Evolutionary conservation across 768 basidiomycete genomes (phyloP).

Genomic region (Tephrocybe rancida): DNA sequence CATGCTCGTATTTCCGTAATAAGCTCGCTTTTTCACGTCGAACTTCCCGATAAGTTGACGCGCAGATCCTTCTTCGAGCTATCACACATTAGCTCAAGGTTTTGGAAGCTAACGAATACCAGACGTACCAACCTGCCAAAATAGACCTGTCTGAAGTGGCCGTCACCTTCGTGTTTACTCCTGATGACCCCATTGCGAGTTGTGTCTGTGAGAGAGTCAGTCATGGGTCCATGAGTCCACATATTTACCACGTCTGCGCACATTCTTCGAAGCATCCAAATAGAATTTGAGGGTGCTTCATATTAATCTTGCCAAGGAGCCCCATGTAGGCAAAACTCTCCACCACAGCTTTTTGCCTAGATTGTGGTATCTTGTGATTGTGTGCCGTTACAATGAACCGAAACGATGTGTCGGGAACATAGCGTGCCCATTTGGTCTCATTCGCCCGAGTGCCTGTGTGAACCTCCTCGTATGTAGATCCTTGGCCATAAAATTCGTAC

Average conservation of each 20-base stretch:
- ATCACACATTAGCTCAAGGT: neutral
- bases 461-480: conserved; percentile 66
- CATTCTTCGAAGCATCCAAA: conserved; percentile 88
- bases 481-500: conserved; percentile 78
- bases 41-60: conserved; percentile 70
- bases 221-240: neutral
- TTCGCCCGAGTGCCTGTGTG: conserved; percentile 55
- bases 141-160: conserved; percentile 70
- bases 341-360: conserved; percentile 65
- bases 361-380: conserved; percentile 73
- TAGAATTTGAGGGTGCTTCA: conserved; percentile 76
- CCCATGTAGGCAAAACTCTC: conserved; percentile 87
- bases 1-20: conserved; percentile 98
- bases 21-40: conserved; percentile 87
- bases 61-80: conserved; percentile 67
- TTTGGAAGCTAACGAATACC: conserved; percentile 1
- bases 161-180: conserved; percentile 59
- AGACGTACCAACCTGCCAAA: conserved; percentile 85
- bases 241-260: conserved; percentile 35
- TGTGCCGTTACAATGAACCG: conserved; percentile 77
- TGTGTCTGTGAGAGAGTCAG: conserved; percentile 38
- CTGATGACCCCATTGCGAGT: conserved; percentile 49
- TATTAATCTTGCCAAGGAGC: conserved; percentile 77
- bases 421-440: conserved; percentile 56
- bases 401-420: conserved; percentile 72